Base-by-base conservation (phyloP, 2,329 filamentous ascomycete species). In the Colletotrichum destructivum region DNA sequence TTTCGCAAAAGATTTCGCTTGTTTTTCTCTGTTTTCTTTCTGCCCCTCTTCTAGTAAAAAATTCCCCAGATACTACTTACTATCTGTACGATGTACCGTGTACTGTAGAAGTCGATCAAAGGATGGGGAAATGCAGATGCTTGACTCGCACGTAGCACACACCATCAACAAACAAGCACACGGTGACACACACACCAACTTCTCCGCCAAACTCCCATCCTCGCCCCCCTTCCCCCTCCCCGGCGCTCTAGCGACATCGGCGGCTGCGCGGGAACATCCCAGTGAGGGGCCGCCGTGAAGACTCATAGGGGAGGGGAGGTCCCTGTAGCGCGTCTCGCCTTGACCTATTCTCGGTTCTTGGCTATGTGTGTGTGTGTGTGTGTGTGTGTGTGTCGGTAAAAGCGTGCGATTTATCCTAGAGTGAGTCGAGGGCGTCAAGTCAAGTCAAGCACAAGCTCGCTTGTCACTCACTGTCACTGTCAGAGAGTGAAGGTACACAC, bases 161-260 rank as follows among this genome's bases (percentile, higher is more conserved):
- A 40, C 18, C 42, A 46, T 15, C 44, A 12, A 26, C 55, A 38
- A 11, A 23, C 46, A 38, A 23, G 13, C 56, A 11, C n/a, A 35
- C 11, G 18, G 12, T 18, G 26, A 62, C 46, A 23, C 56, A 62
- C 38, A 40, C 59, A 44, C 35, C 21, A 61, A 52, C 44, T 38
- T 3, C 46, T 60, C 42, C 56, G 40, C 56, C 42, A 61, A 42
- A 59, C 54, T 21, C 26, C 31, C 42, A 55, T 55, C 16, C 49
- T 63, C 56, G 21, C 35, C 59, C 44, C 44, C 26, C 26, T 26
- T 4, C 26, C 3, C 3, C 23, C 26, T 4, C 26, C 4, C 26
- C 26, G 26, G 57, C 46, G n/a, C 46, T 60, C 52, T 60, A 55
- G 69, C 69, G 65, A 71, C 69, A 71, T 69, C 59, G 69, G 69